A percentile compares a stretch with the other conserved stretches of the same genome.
Evolutionary conservation across 192 early-diverging fungal species (phyloP).

Genomic region (Geosiphon pyriformis): DNA sequence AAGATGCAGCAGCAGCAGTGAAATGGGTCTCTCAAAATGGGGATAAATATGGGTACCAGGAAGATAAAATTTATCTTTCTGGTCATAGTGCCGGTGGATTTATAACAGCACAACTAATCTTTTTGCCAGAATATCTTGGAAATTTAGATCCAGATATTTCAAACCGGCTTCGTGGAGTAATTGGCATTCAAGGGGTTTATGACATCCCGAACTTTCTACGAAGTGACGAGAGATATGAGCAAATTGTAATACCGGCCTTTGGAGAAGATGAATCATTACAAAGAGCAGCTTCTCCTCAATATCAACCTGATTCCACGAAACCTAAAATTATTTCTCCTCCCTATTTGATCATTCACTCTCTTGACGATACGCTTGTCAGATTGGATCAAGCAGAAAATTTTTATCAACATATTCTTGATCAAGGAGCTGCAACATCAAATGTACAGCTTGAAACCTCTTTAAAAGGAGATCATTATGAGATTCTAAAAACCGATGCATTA

Average conservation of each 20-base stretch:
- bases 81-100: constrained; percentile 82
- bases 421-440: constrained; percentile 12
- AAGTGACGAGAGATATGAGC: constrained; percentile 59
- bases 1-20: constrained; percentile 57
- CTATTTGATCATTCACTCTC: constrained; percentile 61
- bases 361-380: constrained; percentile 65
- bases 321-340: constrained; percentile 25
- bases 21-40: constrained; percentile 37
- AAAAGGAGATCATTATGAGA: constrained; percentile 34
- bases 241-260: constrained; percentile 75
- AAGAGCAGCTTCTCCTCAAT: constrained; percentile 43
- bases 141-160: constrained; percentile 21
- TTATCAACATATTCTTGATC: constrained; percentile 28
- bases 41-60: constrained; percentile 26
- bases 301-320: constrained; percentile 16
- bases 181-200: constrained; percentile 85
- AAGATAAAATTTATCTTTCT: constrained; percentile 46
- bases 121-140: constrained; percentile 39
- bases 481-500: constrained; percentile 29
- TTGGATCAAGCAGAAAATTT: constrained; percentile 48
- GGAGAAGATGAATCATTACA: constrained; percentile 34
- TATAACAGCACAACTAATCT: constrained; percentile 52
- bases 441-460: constrained; percentile 24
- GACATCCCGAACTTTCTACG: constrained; percentile 60
- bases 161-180: constrained; percentile 47